These are phyloP conservation scores for Hanseniaspora clermontiae DNA, from an alignment of 805 yeast species.

Conservation along the genomic window DNA sequence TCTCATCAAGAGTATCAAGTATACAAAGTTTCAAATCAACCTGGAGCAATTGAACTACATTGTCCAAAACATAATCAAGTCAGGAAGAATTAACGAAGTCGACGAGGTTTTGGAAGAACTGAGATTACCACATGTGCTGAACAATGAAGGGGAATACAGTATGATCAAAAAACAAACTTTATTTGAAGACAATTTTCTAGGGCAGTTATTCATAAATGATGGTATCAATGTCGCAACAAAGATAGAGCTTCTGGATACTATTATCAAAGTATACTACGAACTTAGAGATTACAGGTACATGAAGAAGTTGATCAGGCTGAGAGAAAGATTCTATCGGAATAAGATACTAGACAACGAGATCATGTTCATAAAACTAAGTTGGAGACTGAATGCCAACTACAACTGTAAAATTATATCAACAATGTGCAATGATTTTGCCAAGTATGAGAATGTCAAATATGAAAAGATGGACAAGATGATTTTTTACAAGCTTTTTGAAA, in stretches of 20 bases:
- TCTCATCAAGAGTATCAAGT: not conserved
- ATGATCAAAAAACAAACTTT: not conserved
- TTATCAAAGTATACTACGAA: slow-evolving; percentile 9
- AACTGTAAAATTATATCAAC: not conserved
- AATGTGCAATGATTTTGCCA: not conserved
- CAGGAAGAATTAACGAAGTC: slow-evolving; percentile 1
- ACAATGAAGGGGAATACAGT: not conserved
- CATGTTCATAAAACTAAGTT: not conserved
- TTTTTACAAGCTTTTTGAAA: not conserved
- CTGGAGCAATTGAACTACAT: slow-evolving; percentile 1
- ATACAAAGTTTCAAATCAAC: not conserved
- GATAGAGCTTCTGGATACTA: not conserved
- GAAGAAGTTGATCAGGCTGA: slow-evolving; percentile 1
- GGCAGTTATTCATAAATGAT: not conserved
- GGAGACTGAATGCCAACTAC: slow-evolving; percentile 1
- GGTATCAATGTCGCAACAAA: not conserved
- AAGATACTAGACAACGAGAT: not conserved
- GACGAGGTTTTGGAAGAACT: not conserved
- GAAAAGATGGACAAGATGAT: not conserved
- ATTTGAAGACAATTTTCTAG: not conserved
- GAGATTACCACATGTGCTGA: not conserved
- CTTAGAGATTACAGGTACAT: not conserved
- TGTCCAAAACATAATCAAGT: not conserved
- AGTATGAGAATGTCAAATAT: not conserved
- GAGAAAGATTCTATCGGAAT: not conserved